Base-by-base conservation (phyloP, 768 basidiomycete genomes). In the Obba rivulosa region DNA sequence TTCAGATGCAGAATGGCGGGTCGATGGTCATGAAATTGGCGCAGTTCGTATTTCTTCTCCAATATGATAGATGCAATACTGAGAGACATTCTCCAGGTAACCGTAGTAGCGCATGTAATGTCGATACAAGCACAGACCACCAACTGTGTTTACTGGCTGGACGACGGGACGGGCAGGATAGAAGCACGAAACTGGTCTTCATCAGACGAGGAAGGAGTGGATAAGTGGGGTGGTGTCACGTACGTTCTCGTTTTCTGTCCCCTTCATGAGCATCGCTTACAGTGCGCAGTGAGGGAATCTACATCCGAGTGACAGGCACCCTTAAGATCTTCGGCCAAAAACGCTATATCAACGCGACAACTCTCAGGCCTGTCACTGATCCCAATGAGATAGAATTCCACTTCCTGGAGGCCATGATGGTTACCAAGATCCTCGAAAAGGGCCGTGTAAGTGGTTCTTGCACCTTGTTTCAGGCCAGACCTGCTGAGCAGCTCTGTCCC, bases 181-280 rank as follows among this genome's bases (percentile, higher is more conserved):
- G 87, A 90, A 58, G 85, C 81, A 20, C 80, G 87, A 20, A 83
- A 83, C 53, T 97, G 95, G 94, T 69, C 92, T 56, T 73, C 80
- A 10, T 72, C 72, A 31, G 66, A 65, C 41, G 78, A 78, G 22
- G 82, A 83, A 3, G 79, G 82, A 25, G 70, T 70, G 1, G 69
- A 71, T 4, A 70, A 73, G 45, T 72, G 68, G 65, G 69, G 69
- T 40, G 76, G 71, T 0, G 74, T 85, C 41, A 66, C 55, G 75
- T 78, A 45, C 48, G 71, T 63, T 22, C 14, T 28, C 14, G 20
- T 49, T 39, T 9, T 18, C n/a, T 5, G 28, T n/a, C n/a, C n/a
- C n/a, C n/a, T n/a, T n/a, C n/a, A n/a, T n/a, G n/a, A n/a, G n/a
- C n/a, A n/a, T 42, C 8, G 10, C 34, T 14, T 40, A 28, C 41